Percentiles rank a stretch among this genome's conserved stretches.
Evolutionary conservation across 805 yeast species (phyloP).

Genomic region (Metschnikowia continentalis): DNA sequence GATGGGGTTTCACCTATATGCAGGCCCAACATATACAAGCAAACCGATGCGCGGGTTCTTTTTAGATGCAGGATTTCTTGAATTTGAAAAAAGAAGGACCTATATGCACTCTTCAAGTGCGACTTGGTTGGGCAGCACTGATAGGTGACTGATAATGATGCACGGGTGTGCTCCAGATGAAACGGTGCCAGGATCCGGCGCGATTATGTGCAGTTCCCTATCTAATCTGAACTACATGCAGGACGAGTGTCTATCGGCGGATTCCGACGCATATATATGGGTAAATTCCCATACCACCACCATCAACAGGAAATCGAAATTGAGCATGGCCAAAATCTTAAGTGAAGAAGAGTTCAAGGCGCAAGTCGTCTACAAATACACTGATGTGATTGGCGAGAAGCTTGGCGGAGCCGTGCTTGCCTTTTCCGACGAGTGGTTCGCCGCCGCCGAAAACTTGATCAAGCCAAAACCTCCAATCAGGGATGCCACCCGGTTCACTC

Average conservation of each 20-base stretch:
- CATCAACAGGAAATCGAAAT: not conserved
- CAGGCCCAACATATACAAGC: not conserved
- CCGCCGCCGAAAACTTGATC: slow-evolving; percentile 82
- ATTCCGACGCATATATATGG: not conserved
- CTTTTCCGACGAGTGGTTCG: slow-evolving; percentile 91
- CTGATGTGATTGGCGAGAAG: slow-evolving; percentile 81
- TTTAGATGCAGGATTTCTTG: too few species aligned
- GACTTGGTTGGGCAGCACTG: too few species aligned
- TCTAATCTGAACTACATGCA: not conserved
- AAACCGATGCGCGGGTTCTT: not conserved
- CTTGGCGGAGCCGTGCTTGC: slow-evolving; percentile 72
- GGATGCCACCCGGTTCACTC: slow-evolving; percentile 74
- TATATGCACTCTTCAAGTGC: too few species aligned
- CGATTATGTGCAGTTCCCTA: not conserved
- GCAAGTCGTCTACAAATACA: slow-evolving; percentile 47
- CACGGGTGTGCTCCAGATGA: not conserved
- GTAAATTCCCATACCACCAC: not conserved
- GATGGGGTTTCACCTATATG: too few species aligned
- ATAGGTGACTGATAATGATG: not conserved
- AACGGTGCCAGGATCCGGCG: not conserved
- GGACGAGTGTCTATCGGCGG: not conserved
- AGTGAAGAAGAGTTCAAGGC: slow-evolving; percentile 39
- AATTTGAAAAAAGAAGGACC: too few species aligned
- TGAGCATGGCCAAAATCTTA: slow-evolving; percentile 16
- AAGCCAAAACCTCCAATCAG: slow-evolving; percentile 77